Conservation (phyloP, 2,329 filamentous ascomycete species). For the Apiospora saccharicola region DNA sequence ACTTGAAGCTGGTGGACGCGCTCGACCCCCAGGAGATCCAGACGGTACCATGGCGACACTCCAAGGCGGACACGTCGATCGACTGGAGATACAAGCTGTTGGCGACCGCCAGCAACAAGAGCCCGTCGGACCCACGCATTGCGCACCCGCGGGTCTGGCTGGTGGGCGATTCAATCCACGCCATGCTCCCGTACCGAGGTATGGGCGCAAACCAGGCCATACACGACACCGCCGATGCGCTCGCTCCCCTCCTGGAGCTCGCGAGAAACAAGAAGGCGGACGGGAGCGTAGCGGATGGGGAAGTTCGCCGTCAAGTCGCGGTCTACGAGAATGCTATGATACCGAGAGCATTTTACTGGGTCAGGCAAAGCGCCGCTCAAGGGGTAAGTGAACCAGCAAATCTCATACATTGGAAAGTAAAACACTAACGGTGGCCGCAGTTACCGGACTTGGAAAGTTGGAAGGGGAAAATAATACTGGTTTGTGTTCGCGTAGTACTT, state of each 20-base stretch:
- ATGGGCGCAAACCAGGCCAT: conserved; percentile 36
- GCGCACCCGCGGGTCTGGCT: conserved; percentile 30
- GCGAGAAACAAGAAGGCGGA: conserved; percentile 8
- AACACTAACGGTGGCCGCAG: background rate
- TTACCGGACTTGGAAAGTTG: conserved; percentile 5
- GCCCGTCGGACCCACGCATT: conserved; percentile 10
- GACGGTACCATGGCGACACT: background rate
- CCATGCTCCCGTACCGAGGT: conserved; percentile 32
- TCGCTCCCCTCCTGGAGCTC: conserved; percentile 27
- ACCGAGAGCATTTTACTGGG: conserved; percentile 27
- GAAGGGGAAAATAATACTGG: background rate
- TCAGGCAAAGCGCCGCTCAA: conserved; percentile 24
- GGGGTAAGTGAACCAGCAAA: background rate
- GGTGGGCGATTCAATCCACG: conserved; percentile 31
- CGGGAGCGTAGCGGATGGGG: background rate
- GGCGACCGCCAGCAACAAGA: background rate
- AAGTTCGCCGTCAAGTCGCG: background rate
- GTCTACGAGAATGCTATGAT: conserved; percentile 27
- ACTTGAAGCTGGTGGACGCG: conserved; percentile 16
- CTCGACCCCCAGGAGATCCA: conserved; percentile 7
- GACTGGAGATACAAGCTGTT: conserved; percentile 23
- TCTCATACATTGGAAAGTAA: background rate
- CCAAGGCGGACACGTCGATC: conserved; percentile 20
- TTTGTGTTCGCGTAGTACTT: background rate
- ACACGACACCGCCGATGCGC: conserved; percentile 30